These are phyloP conservation scores for Saccharomycopsis capsularis DNA, from an alignment of 805 yeast genomes.

Conservation along the genomic window DNA sequence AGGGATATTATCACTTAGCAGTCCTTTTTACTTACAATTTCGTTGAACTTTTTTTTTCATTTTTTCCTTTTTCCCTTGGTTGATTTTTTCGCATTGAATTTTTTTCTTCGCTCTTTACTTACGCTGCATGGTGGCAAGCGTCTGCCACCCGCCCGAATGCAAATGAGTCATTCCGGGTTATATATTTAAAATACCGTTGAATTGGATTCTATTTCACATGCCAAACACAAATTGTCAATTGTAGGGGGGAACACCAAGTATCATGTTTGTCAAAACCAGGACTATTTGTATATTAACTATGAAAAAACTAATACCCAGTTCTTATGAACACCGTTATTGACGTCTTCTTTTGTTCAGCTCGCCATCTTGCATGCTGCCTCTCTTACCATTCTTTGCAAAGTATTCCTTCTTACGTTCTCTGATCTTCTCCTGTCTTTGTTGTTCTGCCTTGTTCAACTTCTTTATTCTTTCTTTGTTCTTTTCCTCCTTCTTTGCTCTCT, in stretches of 20 bases:
- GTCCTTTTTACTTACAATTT: no score
- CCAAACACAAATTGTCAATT: no score
- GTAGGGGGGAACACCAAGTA: no score
- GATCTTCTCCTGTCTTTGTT: conserved; percentile 63
- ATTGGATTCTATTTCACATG: no score
- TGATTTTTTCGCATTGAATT: neutral
- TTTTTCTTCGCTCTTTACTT: neutral
- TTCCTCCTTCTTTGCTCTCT: conserved; percentile 55
- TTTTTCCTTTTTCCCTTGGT: neutral
- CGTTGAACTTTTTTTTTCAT: conserved; percentile 3
- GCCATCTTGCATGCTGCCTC: conserved; percentile 9
- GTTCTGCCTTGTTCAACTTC: conserved; percentile 69
- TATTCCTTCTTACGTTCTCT: conserved; percentile 82
- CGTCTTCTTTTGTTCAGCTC: conserved; percentile 7
- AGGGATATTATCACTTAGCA: neutral
- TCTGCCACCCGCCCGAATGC: neutral
- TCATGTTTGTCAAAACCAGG: no score
- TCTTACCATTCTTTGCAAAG: conserved; percentile 61
- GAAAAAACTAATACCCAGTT: no score
- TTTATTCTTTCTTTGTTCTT: conserved; percentile 54
- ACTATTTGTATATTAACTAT: no score
- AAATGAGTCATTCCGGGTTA: no score
- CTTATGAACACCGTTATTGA: no score
- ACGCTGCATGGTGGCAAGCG: neutral
- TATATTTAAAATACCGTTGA: no score